Conservation (phyloP, 2,329 filamentous ascomycete genomes). For the Pseudocercospora cruenta region DNA sequence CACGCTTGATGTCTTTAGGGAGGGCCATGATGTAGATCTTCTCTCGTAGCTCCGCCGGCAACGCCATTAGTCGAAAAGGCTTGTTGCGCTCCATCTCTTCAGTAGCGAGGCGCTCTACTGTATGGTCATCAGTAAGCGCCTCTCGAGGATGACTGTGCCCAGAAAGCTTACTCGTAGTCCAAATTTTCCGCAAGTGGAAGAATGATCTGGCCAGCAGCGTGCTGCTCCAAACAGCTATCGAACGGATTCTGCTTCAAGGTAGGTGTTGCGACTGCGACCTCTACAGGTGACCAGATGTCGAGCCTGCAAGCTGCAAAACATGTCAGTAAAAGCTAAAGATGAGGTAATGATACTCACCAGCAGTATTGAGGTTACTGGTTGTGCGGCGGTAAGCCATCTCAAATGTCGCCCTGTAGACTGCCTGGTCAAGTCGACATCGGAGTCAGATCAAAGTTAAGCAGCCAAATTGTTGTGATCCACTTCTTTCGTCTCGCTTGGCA, state of each 20-base stretch:
- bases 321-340: background rate
- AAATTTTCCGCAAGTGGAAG: no score
- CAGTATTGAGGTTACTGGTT: background rate
- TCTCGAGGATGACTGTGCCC: no score
- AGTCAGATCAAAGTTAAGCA: background rate
- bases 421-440: background rate
- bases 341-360: background rate
- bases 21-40: no score
- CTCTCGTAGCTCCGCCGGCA: no score
- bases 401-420: background rate
- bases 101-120: no score
- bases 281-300: background rate
- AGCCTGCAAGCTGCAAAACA: background rate
- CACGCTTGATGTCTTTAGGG: no score
- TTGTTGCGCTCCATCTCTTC: no score
- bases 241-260: background rate
- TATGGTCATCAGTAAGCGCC: no score
- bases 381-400: background rate
- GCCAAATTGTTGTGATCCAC: background rate
- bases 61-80: no score
- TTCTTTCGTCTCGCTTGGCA: background rate
- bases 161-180: no score
- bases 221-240: no score
- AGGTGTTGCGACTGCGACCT: background rate
- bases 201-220: no score